Conservation (phyloP, 2,329 filamentous ascomycete genomes). For the Magnaporthiopsis incrustans region DNA sequence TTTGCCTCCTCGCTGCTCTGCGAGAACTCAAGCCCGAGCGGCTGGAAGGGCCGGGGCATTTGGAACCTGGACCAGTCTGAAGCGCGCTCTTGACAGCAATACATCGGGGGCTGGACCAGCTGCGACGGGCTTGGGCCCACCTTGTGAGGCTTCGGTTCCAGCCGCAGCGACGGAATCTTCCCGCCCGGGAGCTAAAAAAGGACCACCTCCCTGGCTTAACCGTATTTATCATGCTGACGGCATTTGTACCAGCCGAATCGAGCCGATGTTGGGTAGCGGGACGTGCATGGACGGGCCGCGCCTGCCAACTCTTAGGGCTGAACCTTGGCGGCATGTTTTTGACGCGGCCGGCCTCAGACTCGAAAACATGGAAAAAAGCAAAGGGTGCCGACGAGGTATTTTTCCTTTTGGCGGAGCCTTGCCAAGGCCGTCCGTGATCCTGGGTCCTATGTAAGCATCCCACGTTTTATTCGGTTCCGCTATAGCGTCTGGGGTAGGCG, state of each 20-base stretch:
- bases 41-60: not conserved
- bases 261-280: too few relatives aligned
- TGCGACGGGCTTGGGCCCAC: conserved; percentile 1
- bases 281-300: not conserved
- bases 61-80: not conserved
- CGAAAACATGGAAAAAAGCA: not conserved
- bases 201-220: not conserved
- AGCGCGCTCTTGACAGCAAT: not conserved
- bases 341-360: too few relatives aligned
- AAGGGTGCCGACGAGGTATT: not conserved
- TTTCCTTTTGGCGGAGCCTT: not conserved
- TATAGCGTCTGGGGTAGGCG: too few relatives aligned
- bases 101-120: not conserved
- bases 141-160: not conserved
- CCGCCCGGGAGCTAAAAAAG: too few relatives aligned
- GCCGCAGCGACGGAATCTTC: not conserved
- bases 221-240: not conserved
- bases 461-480: not conserved
- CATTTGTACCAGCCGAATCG: not conserved
- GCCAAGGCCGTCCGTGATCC: not conserved
- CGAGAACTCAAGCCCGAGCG: not conserved
- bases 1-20: not conserved
- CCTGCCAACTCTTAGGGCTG: too few relatives aligned
- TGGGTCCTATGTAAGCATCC: not conserved
- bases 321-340: not conserved